A percentile compares a stretch with the other conserved stretches of the same genome.
phyloP scores from a whole-genome alignment of 2,329 filamentous ascomycete genomes.

The Clonostachys solani region DNA sequence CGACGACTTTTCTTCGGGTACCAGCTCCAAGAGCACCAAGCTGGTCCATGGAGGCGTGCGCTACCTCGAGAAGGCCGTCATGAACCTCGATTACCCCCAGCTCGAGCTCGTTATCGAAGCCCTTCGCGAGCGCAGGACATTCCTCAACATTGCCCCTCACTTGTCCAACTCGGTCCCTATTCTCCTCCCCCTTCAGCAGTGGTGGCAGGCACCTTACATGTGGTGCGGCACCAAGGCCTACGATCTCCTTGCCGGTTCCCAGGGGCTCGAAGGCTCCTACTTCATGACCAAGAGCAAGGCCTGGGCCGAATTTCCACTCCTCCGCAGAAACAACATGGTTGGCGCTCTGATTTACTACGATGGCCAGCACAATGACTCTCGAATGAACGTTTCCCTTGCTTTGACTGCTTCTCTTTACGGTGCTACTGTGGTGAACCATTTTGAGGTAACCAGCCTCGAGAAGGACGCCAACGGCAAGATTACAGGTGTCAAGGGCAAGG shows the following conservation, averaged over 20 bases:
- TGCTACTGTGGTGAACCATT: constrained; percentile 74
- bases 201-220: constrained; percentile 79
- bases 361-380: constrained; percentile 81
- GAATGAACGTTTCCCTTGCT: constrained; percentile 81
- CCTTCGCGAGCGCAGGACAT: constrained; percentile 77
- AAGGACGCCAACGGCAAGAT: constrained; percentile 69
- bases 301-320: constrained; percentile 72
- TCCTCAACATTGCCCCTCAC: constrained; percentile 78
- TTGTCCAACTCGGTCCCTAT: constrained; percentile 78
- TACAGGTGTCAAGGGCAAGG: constrained; percentile 54
- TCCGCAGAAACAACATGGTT: constrained; percentile 68
- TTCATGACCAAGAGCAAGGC: constrained; percentile 76
- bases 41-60: constrained; percentile 81
- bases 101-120: constrained; percentile 78
- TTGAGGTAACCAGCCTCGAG: constrained; percentile 70
- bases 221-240: constrained; percentile 72
- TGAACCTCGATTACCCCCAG: constrained; percentile 81
- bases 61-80: constrained; percentile 82
- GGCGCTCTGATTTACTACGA: constrained; percentile 84
- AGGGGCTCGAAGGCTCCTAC: constrained; percentile 81
- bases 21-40: constrained; percentile 84
- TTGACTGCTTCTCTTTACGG: constrained; percentile 79
- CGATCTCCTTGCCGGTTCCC: constrained; percentile 74
- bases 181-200: constrained; percentile 76
- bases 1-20: constrained; percentile 79